Evolutionary conservation across 768 basidiomycete species (phyloP).

Genomic region (Lactarius psammicola): DNA sequence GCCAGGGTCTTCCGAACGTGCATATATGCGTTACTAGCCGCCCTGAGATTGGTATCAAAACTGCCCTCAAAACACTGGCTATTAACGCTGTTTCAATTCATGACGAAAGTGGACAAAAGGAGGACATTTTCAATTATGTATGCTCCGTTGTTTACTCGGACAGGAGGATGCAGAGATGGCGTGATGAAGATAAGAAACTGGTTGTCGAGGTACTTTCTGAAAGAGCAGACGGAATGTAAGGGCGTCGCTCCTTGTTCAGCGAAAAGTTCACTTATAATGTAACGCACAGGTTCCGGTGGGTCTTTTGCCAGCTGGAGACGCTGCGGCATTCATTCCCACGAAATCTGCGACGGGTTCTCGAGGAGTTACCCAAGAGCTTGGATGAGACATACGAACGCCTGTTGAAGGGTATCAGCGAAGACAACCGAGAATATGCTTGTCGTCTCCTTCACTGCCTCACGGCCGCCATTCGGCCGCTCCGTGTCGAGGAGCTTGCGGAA

Average conservation of each 20-base stretch:
- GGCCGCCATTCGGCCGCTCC: background rate
- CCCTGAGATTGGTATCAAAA: too few relatives aligned
- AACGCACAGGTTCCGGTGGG: background rate
- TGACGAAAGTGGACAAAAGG: too few relatives aligned
- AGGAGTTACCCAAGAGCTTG: background rate
- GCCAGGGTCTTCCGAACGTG: too few relatives aligned
- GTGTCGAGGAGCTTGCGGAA: background rate
- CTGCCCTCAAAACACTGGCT: too few relatives aligned
- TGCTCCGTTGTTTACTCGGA: too few relatives aligned
- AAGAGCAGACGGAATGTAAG: too few relatives aligned
- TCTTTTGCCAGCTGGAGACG: background rate
- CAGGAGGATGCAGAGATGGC: too few relatives aligned
- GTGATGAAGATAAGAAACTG: too few relatives aligned
- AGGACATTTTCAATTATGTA: too few relatives aligned
- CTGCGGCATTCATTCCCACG: background rate
- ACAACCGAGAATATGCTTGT: background rate
- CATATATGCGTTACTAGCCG: too few relatives aligned
- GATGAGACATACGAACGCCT: background rate
- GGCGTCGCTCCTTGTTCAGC: background rate
- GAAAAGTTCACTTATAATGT: background rate
- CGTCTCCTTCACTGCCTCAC: background rate
- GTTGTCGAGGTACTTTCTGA: too few relatives aligned
- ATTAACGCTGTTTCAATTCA: too few relatives aligned
- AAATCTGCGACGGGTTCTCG: background rate
- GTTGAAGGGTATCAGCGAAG: background rate